A percentile compares a stretch with the other conserved stretches of the same genome.
These are phyloP conservation scores for Mycena pura DNA, from an alignment of 768 basidiomycete genomes.

Conservation along the genomic window DNA sequence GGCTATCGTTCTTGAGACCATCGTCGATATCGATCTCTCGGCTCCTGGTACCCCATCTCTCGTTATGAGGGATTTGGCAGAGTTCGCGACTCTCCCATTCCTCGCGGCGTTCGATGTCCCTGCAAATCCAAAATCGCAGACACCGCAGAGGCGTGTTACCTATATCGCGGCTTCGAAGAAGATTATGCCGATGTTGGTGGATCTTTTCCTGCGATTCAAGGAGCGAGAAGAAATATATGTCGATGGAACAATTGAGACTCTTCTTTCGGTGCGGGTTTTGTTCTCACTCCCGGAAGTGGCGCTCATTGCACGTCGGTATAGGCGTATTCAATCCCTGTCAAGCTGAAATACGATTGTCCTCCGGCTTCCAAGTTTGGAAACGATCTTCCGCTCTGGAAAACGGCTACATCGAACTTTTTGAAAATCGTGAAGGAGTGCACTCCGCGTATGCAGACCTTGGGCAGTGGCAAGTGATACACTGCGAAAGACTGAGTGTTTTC, in stretches of 20 bases:
- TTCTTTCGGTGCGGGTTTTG: slow-evolving; percentile 66
- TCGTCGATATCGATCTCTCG: slow-evolving; percentile 71
- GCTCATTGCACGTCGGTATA: slow-evolving; percentile 33
- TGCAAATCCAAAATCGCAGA: slow-evolving; percentile 45
- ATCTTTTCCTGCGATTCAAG: slow-evolving; percentile 77
- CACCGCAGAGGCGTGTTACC: slow-evolving; percentile 72
- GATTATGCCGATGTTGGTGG: slow-evolving; percentile 82
- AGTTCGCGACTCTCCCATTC: slow-evolving; percentile 89
- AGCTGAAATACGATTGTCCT: slow-evolving; percentile 95
- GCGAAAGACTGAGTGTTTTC: neutral
- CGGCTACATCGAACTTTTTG: slow-evolving; percentile 84
- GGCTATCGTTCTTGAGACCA: slow-evolving; percentile 73
- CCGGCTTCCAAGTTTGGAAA: slow-evolving; percentile 86
- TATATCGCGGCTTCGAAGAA: slow-evolving; percentile 92
- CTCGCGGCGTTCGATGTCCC: slow-evolving; percentile 75
- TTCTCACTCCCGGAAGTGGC: neutral
- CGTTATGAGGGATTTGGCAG: slow-evolving; percentile 83
- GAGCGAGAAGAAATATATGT: slow-evolving; percentile 66
- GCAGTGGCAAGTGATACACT: slow-evolving; percentile 47
- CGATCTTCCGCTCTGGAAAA: slow-evolving; percentile 92
- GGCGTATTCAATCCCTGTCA: slow-evolving; percentile 91
- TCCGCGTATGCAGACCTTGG: slow-evolving; percentile 55
- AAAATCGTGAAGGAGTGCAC: slow-evolving; percentile 74
- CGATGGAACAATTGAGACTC: slow-evolving; percentile 85
- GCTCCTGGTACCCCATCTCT: slow-evolving; percentile 70